Percentiles rank a stretch among this genome's conserved stretches.
Conservation (phyloP, 148 eudicot genomes). For the Vaccinium vitisidaea region DNA sequence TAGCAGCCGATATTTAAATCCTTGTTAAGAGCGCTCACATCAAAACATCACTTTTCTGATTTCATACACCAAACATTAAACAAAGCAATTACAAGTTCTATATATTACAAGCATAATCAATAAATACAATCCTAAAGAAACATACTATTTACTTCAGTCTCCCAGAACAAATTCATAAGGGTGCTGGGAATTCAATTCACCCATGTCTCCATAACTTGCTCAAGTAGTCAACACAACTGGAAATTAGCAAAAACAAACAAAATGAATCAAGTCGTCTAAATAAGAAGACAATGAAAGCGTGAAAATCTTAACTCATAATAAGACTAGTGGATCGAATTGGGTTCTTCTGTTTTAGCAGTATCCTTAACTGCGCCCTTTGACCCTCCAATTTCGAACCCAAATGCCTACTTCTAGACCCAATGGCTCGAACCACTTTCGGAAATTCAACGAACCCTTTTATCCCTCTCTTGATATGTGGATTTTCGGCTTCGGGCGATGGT, state of each 20-base stretch:
- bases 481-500: constrained; percentile 46
- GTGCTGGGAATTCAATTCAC: neutral
- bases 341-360: constrained; percentile 55
- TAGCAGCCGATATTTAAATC: too few species aligned
- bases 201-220: constrained; percentile 6
- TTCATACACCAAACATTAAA: neutral
- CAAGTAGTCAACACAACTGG: neutral
- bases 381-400: constrained; percentile 64
- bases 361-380: constrained; percentile 65
- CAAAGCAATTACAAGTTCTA: neutral
- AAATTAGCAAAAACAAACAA: neutral
- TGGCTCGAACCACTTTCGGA: constrained; percentile 51
- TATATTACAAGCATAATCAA: neutral
- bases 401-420: constrained; percentile 45
- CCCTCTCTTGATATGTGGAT: constrained; percentile 70
- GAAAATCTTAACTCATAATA: constrained; percentile 30
- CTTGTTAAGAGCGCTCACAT: too few species aligned
- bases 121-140: neutral
- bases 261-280: neutral
- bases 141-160: neutral
- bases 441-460: constrained; percentile 69
- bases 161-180: neutral
- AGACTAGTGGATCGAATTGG: constrained; percentile 39
- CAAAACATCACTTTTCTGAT: constrained; percentile 6
- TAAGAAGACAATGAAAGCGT: neutral